phyloP scores from a whole-genome alignment of 2,329 filamentous ascomycete species.

The Daldinia eschscholtzii region DNA sequence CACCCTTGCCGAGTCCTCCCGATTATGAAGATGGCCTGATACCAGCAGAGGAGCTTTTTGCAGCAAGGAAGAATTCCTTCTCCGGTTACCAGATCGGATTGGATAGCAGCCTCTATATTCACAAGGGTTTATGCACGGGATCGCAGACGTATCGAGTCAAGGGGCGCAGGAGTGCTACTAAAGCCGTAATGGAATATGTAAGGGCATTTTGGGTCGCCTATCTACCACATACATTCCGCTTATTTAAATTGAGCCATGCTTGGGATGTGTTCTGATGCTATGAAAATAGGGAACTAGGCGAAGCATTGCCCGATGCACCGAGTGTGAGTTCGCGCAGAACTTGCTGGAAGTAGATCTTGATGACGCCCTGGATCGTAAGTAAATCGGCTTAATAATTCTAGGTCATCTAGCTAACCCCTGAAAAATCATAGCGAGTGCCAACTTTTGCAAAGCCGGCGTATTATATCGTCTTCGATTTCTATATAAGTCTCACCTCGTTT shows the following conservation, averaged over 20 bases:
- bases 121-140: constrained; percentile 57
- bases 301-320: constrained; percentile 40
- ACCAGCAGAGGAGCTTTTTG: constrained; percentile 40
- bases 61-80: constrained; percentile 18
- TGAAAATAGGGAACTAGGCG: constrained; percentile 38
- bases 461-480: constrained; percentile 58
- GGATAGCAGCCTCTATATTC: constrained; percentile 54
- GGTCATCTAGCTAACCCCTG: background rate
- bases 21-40: constrained; percentile 44
- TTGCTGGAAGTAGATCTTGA: constrained; percentile 42
- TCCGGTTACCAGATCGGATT: constrained; percentile 51
- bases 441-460: constrained; percentile 52
- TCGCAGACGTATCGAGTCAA: constrained; percentile 54
- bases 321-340: constrained; percentile 43
- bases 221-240: background rate
- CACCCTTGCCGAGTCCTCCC: constrained; percentile 10
- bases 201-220: constrained; percentile 15
- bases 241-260: background rate
- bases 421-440: constrained; percentile 51
- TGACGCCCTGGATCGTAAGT: constrained; percentile 40
- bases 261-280: constrained; percentile 18
- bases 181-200: constrained; percentile 47
- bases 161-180: constrained; percentile 55
- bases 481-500: constrained; percentile 59
- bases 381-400: background rate